Evolutionary conservation across 2,329 filamentous ascomycete genomes (phyloP), one percentile per base, ranked within the genome.

Genomic region (Alternaria metachromatica): DNA sequence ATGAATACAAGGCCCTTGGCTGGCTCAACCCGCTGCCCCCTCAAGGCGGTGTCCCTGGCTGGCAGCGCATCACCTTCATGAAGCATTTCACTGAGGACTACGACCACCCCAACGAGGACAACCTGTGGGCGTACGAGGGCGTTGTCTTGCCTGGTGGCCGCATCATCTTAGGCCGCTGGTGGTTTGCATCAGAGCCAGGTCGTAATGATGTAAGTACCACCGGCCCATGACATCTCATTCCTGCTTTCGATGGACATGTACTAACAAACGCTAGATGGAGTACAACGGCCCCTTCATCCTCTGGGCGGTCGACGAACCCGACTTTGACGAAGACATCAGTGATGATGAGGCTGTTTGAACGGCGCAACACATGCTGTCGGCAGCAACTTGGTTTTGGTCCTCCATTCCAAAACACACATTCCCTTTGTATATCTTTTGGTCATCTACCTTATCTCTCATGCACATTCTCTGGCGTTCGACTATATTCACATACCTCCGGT

Each of bases 51-150:
- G 83, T 88, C 12, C 81, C 82, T 0, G 86, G 86, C 20, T 88
- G 84, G 79, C 84, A 86, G 75, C 81, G 85, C 30, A 77, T 88
- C 59, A 84, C 82, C 0, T 84, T 88, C 77, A 84, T 87, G 81
- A 86, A 86, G 72, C 84, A 85, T 66, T 84, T 80, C 65, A 56
- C 65, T 2, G 73, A 81, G 13, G 70, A 77, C 8, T 61, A 76
- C 9, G 64, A 77, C 1, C 60, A 76, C 4, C 21, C 65, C 6
- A 58, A 76, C 56, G 74, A 78, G 25, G 78, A 80, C n/a, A 70
- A 73, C 15, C 72, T 84, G 3, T 85, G 83, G 82, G 83, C 82
- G 2, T 84, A 85, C 43, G 83, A 85, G 68, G 84, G 83, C 6
- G 79, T 84, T 5, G 82, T 84, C 9, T 62, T 85, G 21, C 84